phyloP scores from a whole-genome alignment of 164 flowering plant species.

The Annona squamosa region DNA sequence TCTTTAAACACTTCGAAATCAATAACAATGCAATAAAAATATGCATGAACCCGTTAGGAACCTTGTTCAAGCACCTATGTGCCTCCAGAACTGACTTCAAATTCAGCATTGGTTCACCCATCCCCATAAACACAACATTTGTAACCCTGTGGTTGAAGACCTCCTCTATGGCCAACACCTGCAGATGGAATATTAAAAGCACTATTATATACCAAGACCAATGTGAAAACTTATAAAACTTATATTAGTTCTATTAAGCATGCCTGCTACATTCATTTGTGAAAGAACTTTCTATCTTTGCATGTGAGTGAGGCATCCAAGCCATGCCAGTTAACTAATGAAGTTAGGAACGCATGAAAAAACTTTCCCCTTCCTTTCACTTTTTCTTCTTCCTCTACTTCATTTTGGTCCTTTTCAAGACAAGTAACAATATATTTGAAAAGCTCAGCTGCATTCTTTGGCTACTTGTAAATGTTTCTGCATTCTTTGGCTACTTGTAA shows the following conservation, averaged over 20 bases:
- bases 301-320: neutral
- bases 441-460: too few relatives aligned
- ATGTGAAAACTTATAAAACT: neutral
- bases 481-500: too few relatives aligned
- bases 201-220: neutral
- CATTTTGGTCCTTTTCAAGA: too few relatives aligned
- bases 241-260: neutral
- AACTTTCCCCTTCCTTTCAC: too few relatives aligned
- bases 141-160: slow-evolving; percentile 78
- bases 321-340: neutral
- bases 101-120: slow-evolving; percentile 99
- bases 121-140: slow-evolving; percentile 98
- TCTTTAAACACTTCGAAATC: neutral
- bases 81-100: slow-evolving; percentile 87
- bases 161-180: slow-evolving; percentile 94
- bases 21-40: neutral
- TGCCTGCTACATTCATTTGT: neutral
- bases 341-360: neutral
- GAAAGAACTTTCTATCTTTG: neutral
- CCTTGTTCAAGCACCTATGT: slow-evolving; percentile 86
- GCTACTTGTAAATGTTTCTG: too few relatives aligned
- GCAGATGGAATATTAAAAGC: slow-evolving; percentile 4
- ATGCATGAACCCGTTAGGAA: slow-evolving; percentile 8
- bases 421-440: too few relatives aligned
- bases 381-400: too few relatives aligned